A percentile compares a stretch with the other conserved stretches of the same genome.
Evolutionary conservation across 2,329 filamentous ascomycete genomes (phyloP).

Genomic region (Penicillium decumbens): DNA sequence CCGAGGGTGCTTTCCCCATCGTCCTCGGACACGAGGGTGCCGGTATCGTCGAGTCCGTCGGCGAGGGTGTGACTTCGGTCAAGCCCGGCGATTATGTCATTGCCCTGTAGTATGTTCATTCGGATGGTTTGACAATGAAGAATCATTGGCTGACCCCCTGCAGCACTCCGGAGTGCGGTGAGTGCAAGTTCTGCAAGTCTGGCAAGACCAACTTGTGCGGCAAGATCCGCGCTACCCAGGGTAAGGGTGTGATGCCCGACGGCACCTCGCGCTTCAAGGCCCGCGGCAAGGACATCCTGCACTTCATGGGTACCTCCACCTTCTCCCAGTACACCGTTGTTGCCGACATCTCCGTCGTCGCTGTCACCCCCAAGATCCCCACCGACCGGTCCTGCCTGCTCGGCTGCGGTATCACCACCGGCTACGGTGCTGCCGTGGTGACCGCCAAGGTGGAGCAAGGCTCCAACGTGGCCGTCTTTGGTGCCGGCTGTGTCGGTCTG

Average conservation of each 20-base stretch:
- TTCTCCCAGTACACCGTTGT: slow-evolving; percentile 99
- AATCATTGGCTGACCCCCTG: slow-evolving; percentile 1
- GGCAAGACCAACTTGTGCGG: slow-evolving; percentile 99
- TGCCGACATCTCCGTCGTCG: slow-evolving; percentile 95
- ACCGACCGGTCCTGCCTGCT: slow-evolving; percentile 96
- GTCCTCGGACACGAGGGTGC: slow-evolving; percentile 88
- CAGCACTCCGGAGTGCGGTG: slow-evolving; percentile 91
- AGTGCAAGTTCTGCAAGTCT: slow-evolving; percentile 99
- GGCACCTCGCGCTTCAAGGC: slow-evolving; percentile 90
- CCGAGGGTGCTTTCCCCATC: slow-evolving; percentile 88
- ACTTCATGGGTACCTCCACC: slow-evolving; percentile 99
- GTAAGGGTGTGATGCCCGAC: slow-evolving; percentile 94
- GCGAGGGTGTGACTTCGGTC: slow-evolving; percentile 90
- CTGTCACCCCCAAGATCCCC: slow-evolving; percentile 81
- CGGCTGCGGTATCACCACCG: slow-evolving; percentile 97
- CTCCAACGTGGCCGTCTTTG: slow-evolving; percentile 85
- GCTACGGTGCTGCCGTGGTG: slow-evolving; percentile 91
- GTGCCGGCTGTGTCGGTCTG: slow-evolving; percentile 90
- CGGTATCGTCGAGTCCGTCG: slow-evolving; percentile 86
- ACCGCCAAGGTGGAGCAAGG: slow-evolving; percentile 90
- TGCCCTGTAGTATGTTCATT: slow-evolving; percentile 67
- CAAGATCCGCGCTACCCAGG: slow-evolving; percentile 96
- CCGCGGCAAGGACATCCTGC: slow-evolving; percentile 90
- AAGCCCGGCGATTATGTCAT: slow-evolving; percentile 90
- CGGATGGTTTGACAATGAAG: neutral